Evolutionary conservation across 352 stramenopile species (phyloP).

Genomic region (Globisporangium ultimum): DNA sequence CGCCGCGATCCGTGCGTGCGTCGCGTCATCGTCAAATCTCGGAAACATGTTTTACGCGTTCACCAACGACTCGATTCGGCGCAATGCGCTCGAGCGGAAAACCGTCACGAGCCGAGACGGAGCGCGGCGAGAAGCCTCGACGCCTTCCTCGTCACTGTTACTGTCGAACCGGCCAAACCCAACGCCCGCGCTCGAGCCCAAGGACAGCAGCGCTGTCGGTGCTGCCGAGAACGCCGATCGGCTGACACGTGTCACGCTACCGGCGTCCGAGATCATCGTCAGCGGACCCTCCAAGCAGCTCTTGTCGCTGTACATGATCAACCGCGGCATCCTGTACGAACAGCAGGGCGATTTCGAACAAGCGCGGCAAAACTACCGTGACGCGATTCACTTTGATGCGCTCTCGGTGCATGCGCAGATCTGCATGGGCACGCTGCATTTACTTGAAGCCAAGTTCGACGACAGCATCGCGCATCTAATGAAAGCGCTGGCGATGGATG

Average conservation of each 20-base stretch:
- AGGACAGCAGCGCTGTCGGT: neutral
- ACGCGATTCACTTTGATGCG: conserved; percentile 66
- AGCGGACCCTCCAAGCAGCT: conserved; percentile 60
- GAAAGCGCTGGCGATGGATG: conserved; percentile 43
- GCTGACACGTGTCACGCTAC: neutral
- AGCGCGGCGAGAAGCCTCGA: no score
- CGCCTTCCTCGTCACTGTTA: neutral
- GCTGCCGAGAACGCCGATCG: neutral
- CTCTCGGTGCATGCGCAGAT: conserved; percentile 53
- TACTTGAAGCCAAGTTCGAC: conserved; percentile 35
- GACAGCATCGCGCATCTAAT: conserved; percentile 35
- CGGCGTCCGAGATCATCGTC: conserved; percentile 21
- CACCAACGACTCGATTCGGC: conserved; percentile 37
- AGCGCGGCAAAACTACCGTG: conserved; percentile 51
- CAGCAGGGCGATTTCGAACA: conserved; percentile 39
- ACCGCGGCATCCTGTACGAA: conserved; percentile 67
- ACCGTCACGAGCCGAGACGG: conserved; percentile 27
- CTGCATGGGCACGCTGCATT: conserved; percentile 55
- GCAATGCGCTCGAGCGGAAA: conserved; percentile 56
- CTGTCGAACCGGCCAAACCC: no score
- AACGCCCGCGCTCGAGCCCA: neutral
- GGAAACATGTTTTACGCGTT: conserved; percentile 72
- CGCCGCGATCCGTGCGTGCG: conserved; percentile 48
- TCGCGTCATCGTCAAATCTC: conserved; percentile 50
- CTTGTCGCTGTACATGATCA: conserved; percentile 67